Evolutionary conservation across 1,284 basidiomycete species (phyloP).

Genomic region (Austroboletus niveus): DNA sequence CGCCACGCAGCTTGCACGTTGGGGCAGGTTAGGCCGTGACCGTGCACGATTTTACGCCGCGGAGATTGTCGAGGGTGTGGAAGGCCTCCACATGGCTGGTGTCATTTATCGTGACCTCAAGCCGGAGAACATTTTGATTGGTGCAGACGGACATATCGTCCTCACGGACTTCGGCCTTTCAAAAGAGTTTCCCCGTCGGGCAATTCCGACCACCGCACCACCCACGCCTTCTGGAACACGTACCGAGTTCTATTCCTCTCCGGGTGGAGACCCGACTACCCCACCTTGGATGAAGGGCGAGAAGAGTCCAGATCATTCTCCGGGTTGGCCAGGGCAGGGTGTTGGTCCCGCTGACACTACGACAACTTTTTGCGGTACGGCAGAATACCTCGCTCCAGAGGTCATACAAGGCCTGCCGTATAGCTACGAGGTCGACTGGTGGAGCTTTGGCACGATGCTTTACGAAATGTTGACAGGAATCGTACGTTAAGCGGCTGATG

Average conservation of each 20-base stretch:
- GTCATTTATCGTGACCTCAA: conserved; percentile 91
- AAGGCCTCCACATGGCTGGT: conserved; percentile 84
- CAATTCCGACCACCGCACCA: conserved; percentile 46
- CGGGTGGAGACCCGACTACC: conserved; percentile 45
- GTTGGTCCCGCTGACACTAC: conserved; percentile 61
- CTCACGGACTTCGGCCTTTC: conserved; percentile 94
- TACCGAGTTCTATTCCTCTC: conserved; percentile 48
- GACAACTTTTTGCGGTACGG: conserved; percentile 86
- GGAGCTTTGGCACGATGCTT: conserved; percentile 96
- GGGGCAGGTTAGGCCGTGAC: conserved; percentile 89
- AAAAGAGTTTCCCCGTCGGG: conserved; percentile 75
- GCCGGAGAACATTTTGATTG: conserved; percentile 94
- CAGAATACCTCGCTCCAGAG: conserved; percentile 93
- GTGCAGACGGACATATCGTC: conserved; percentile 90
- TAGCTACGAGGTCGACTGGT: conserved; percentile 96
- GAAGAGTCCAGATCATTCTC: conserved; percentile 44
- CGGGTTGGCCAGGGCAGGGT: conserved; percentile 54
- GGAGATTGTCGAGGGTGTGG: conserved; percentile 93
- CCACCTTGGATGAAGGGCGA: conserved; percentile 75
- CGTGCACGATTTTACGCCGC: conserved; percentile 94
- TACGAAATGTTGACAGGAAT: conserved; percentile 93
- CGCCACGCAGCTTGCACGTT: conserved; percentile 92
- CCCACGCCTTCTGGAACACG: conserved; percentile 54
- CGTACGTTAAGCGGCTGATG: conserved; percentile 47
- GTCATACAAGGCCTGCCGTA: conserved; percentile 91